Conservation (phyloP, 2,329 filamentous ascomycete species). For the Talaromyces funiculosus region DNA sequence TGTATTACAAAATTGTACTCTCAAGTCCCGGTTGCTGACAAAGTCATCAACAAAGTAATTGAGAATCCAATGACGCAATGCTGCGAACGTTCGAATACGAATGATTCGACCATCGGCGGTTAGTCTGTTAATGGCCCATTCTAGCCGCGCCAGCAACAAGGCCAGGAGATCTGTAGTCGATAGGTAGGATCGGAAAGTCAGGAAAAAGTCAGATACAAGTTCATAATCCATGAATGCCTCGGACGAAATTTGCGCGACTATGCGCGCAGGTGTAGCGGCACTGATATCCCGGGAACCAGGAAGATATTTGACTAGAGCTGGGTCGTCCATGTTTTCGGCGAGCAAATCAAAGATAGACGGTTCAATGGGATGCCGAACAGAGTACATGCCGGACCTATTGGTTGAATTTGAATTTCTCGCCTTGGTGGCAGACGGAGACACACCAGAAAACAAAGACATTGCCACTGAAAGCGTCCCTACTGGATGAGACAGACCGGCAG, state of each 20-base stretch:
- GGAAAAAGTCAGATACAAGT: constrained; percentile 92
- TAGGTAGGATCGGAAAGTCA: constrained; percentile 87
- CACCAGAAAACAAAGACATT: constrained; percentile 33
- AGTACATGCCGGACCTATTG: constrained; percentile 40
- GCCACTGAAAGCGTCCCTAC: constrained; percentile 29
- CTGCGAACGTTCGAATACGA: constrained; percentile 46
- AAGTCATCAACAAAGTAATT: constrained; percentile 92
- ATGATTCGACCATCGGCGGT: constrained; percentile 89
- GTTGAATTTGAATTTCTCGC: constrained; percentile 27
- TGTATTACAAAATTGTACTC: constrained; percentile 71
- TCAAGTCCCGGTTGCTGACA: constrained; percentile 66
- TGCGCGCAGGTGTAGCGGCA: constrained; percentile 81
- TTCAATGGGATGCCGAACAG: constrained; percentile 57
- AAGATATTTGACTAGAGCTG: constrained; percentile 75
- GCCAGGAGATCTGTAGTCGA: constrained; percentile 69
- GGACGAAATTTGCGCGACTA: constrained; percentile 95
- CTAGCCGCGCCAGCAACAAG: constrained; percentile 76
- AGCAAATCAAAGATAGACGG: constrained; percentile 70
- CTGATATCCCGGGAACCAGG: constrained; percentile 65
- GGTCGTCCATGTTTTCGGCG: constrained; percentile 75
- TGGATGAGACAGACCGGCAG: constrained; percentile 22
- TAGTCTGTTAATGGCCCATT: constrained; percentile 74
- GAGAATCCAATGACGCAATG: constrained; percentile 17
- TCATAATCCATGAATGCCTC: constrained; percentile 96
- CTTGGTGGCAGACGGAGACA: constrained; percentile 27